These are phyloP conservation scores for Sanghuangporus baumii DNA, from an alignment of 1,284 basidiomycete species.

Conservation along the genomic window DNA sequence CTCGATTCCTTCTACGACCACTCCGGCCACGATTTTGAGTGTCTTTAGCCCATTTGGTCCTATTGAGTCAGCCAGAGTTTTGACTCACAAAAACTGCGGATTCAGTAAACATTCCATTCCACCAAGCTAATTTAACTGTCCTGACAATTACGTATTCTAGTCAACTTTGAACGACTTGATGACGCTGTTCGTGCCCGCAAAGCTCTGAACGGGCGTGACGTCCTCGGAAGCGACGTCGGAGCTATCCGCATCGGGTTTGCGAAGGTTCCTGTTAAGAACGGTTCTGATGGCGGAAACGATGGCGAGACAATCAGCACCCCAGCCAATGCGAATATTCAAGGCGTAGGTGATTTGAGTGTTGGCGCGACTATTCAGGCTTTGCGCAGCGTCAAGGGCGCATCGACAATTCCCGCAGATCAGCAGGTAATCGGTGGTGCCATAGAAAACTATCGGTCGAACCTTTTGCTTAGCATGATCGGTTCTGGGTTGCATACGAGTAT, in stretches of 20 bases:
- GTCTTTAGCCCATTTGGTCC: slow-evolving; percentile 96
- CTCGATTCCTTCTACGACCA: slow-evolving; percentile 89
- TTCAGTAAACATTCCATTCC: slow-evolving; percentile 58
- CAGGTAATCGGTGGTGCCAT: slow-evolving; percentile 86
- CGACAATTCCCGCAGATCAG: slow-evolving; percentile 83
- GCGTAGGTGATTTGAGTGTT: slow-evolving; percentile 74
- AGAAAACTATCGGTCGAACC: slow-evolving; percentile 91
- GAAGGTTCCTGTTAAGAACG: slow-evolving; percentile 87
- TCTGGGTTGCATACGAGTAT: slow-evolving; percentile 70
- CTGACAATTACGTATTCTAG: slow-evolving; percentile 29
- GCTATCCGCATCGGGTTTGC: slow-evolving; percentile 96
- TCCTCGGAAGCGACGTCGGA: slow-evolving; percentile 92
- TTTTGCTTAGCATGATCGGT: slow-evolving; percentile 85
- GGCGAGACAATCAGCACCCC: slow-evolving; percentile 28
- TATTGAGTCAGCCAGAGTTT: slow-evolving; percentile 91
- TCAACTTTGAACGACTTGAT: slow-evolving; percentile 97
- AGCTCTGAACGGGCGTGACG: slow-evolving; percentile 91
- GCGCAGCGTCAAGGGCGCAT: slow-evolving; percentile 79
- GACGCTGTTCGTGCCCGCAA: slow-evolving; percentile 94
- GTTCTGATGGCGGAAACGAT: slow-evolving; percentile 64
- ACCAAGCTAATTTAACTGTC: slow-evolving; percentile 17
- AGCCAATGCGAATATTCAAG: slow-evolving; percentile 51
- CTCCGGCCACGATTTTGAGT: slow-evolving; percentile 86
- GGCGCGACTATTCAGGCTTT: slow-evolving; percentile 84
- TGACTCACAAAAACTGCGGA: slow-evolving; percentile 96